These are phyloP conservation scores for Gossypium davidsonii DNA, from an alignment of 441 rosid genomes.

Conservation along the genomic window DNA sequence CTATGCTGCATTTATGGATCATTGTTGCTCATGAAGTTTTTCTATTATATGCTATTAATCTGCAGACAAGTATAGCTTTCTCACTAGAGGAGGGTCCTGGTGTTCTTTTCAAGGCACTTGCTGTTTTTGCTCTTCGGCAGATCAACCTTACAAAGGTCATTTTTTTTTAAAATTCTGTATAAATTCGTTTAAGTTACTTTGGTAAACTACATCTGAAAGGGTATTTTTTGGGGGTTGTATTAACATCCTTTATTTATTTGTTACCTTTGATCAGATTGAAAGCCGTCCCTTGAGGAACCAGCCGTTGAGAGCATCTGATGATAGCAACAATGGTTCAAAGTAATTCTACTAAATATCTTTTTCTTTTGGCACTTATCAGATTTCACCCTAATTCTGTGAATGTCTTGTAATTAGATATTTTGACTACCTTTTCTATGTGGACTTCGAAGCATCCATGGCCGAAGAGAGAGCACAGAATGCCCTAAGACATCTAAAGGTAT, in stretches of 20 bases:
- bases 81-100: slow-evolving; percentile 98
- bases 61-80: slow-evolving; percentile 41
- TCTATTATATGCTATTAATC: neutral
- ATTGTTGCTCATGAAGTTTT: neutral
- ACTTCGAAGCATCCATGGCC: slow-evolving; percentile 98
- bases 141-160: slow-evolving; percentile 86
- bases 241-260: slow-evolving; percentile 15
- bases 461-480: slow-evolving; percentile 91
- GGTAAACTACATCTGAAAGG: neutral
- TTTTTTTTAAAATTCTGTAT: neutral
- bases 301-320: slow-evolving; percentile 49
- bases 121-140: slow-evolving; percentile 85
- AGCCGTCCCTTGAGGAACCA: slow-evolving; percentile 85
- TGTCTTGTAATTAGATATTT: slow-evolving; percentile 54
- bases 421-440: slow-evolving; percentile 92
- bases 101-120: slow-evolving; percentile 92
- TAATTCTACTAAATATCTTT: slow-evolving; percentile 1
- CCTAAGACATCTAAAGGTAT: slow-evolving; percentile 72
- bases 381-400: neutral
- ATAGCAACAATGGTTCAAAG: slow-evolving; percentile 11
- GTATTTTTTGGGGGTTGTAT: slow-evolving; percentile 1
- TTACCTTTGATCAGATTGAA: slow-evolving; percentile 61
- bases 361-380: neutral
- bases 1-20: neutral
- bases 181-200: neutral